Evolutionary conservation across 2,329 filamentous ascomycete genomes (phyloP).

Genomic region (Mycosphaerella arachidis): DNA sequence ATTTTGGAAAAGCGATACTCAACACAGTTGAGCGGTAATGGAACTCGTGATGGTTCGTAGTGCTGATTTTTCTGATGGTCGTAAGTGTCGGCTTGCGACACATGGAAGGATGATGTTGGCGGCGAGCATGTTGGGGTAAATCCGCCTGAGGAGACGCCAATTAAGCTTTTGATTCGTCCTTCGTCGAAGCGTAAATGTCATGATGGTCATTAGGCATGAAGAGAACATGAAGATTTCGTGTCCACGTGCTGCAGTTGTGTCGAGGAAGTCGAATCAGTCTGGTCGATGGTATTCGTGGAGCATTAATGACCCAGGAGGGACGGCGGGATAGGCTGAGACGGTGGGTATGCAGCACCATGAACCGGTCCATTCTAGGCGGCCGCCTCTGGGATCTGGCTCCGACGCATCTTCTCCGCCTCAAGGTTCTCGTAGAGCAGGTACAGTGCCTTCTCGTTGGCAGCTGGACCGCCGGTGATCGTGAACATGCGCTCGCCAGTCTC

Average conservation of each 20-base stretch:
- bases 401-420: conserved; percentile 97
- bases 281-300: conserved; percentile 2
- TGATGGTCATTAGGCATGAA: conserved; percentile 27
- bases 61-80: conserved; percentile 5
- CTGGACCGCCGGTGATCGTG: conserved; percentile 93
- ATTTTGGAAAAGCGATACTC: conserved; percentile 6
- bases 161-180: conserved; percentile 19
- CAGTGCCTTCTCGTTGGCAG: conserved; percentile 90
- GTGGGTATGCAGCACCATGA: conserved; percentile 7
- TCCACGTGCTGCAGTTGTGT: conserved; percentile 11
- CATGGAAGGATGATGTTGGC: not conserved
- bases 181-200: conserved; percentile 24
- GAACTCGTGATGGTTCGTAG: conserved; percentile 8
- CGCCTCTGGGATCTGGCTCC: conserved; percentile 65
- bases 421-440: conserved; percentile 98
- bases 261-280: conserved; percentile 9
- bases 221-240: conserved; percentile 17
- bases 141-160: conserved; percentile 15
- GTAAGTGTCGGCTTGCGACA: not conserved
- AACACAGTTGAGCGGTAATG: conserved; percentile 14
- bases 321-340: conserved; percentile 11
- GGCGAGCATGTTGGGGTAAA: conserved; percentile 10
- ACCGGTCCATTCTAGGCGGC: conserved; percentile 28
- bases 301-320: conserved; percentile 9
- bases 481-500: conserved; percentile 99